phyloP scores from a whole-genome alignment of 345 rosid species.

The Murraya paniculata region DNA sequence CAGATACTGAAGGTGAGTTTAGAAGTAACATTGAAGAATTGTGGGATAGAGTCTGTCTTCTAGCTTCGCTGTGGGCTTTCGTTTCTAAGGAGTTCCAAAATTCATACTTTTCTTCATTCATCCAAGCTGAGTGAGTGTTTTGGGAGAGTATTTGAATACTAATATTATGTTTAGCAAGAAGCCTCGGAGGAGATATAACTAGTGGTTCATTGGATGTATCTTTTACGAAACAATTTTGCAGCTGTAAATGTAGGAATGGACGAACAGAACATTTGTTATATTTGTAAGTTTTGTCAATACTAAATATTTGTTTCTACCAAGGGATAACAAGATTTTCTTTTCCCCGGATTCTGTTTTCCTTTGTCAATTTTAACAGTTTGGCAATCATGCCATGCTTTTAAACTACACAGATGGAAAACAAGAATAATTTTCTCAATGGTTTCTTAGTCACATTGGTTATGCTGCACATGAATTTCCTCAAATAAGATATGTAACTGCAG shows the following conservation, averaged over 20 bases:
- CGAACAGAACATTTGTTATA: neutral
- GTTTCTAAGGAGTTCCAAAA: too few relatives aligned
- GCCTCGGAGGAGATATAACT: neutral
- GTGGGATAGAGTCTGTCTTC: too few relatives aligned
- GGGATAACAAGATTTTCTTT: neutral
- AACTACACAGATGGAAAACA: neutral
- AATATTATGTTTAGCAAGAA: neutral
- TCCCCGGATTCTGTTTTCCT: neutral
- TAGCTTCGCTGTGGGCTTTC: too few relatives aligned
- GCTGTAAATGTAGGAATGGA: neutral
- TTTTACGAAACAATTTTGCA: neutral
- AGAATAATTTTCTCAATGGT: neutral
- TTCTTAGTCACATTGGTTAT: neutral
- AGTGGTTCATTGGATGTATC: neutral
- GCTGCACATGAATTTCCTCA: neutral
- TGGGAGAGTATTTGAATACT: neutral
- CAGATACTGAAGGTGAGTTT: neutral
- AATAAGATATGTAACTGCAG: neutral
- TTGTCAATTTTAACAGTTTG: neutral
- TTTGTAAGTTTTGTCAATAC: neutral
- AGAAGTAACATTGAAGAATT: neutral
- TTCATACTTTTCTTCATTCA: too few relatives aligned
- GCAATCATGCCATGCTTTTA: neutral
- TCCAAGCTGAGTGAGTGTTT: too few relatives aligned
- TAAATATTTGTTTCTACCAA: neutral